A percentile compares a stretch with the other conserved stretches of the same genome.
These are phyloP conservation scores for Veloboletus limbatus DNA, from an alignment of 1,284 basidiomycete species.

Conservation along the genomic window DNA sequence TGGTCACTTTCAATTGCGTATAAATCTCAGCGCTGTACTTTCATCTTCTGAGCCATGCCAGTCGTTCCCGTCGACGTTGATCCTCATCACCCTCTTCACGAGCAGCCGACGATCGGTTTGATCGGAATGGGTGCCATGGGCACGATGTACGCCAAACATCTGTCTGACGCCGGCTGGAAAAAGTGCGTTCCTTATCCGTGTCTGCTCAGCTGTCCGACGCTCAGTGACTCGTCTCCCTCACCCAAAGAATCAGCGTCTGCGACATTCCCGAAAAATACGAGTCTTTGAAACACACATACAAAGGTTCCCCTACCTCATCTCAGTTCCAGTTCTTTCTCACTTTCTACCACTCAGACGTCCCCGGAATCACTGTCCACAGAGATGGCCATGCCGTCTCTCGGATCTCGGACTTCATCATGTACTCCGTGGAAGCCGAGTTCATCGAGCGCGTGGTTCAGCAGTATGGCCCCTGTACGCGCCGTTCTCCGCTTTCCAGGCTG, in stretches of 20 bases:
- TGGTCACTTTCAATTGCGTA: no score
- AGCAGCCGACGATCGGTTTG: slow-evolving; percentile 78
- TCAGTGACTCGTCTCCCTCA: no score
- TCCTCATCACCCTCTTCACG: slow-evolving; percentile 48
- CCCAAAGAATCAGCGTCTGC: slow-evolving; percentile 83
- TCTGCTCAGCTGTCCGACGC: no score
- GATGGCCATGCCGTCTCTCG: slow-evolving; percentile 86
- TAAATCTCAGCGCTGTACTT: no score
- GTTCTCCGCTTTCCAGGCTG: neutral
- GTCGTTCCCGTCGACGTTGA: slow-evolving; percentile 40
- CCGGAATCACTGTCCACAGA: slow-evolving; percentile 63
- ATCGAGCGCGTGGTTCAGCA: slow-evolving; percentile 82
- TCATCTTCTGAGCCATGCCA: slow-evolving; percentile 19
- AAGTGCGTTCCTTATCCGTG: slow-evolving; percentile 51
- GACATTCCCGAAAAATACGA: slow-evolving; percentile 82
- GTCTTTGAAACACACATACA: slow-evolving; percentile 58
- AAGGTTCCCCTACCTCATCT: slow-evolving; percentile 41
- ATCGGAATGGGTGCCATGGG: slow-evolving; percentile 98
- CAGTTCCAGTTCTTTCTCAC: slow-evolving; percentile 5
- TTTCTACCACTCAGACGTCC: slow-evolving; percentile 35
- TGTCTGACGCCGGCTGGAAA: slow-evolving; percentile 81
- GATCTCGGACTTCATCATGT: slow-evolving; percentile 85
- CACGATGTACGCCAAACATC: slow-evolving; percentile 80
- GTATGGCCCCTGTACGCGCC: slow-evolving; percentile 83
- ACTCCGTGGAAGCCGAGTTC: slow-evolving; percentile 92